Percentiles rank a stretch among this genome's conserved stretches.
Conservation (phyloP, 1,139 yeast species). For the Trichomonascaceae sp. region DNA sequence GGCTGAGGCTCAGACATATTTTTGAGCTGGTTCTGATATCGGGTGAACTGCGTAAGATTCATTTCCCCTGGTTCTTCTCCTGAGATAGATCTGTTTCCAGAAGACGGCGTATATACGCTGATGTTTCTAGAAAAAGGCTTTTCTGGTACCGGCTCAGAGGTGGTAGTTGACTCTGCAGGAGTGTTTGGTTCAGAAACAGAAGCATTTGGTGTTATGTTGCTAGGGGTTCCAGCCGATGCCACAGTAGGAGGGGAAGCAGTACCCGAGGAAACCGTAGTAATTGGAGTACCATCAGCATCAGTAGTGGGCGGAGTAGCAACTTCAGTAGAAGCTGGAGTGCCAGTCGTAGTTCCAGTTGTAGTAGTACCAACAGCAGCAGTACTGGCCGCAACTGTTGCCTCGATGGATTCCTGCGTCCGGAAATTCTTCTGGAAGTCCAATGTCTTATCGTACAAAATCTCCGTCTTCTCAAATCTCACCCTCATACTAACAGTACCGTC, state of each 20-base stretch:
- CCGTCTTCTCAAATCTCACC: slow-evolving; percentile 23
- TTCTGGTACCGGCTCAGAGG: background rate
- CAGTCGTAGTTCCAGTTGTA: too few species aligned
- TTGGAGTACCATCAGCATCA: background rate
- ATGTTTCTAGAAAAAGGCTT: slow-evolving; percentile 12
- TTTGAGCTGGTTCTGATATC: slow-evolving; percentile 24
- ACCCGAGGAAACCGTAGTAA: background rate
- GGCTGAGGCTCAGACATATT: slow-evolving; percentile 23
- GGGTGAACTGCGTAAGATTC: slow-evolving; percentile 20
- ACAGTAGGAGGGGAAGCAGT: background rate
- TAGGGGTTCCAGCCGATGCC: background rate
- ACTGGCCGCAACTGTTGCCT: background rate
- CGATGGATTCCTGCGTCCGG: background rate
- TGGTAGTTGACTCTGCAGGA: background rate
- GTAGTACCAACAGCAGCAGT: background rate
- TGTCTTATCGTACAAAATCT: slow-evolving; percentile 20
- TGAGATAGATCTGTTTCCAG: slow-evolving; percentile 12
- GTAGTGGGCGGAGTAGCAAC: too few species aligned
- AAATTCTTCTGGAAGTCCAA: slow-evolving; percentile 16
- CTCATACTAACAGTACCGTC: slow-evolving; percentile 24
- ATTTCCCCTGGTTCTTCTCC: slow-evolving; percentile 14
- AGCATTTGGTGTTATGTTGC: background rate
- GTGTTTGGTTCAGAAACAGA: background rate
- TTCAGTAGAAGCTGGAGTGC: background rate
- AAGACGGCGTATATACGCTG: slow-evolving; percentile 18